Evolutionary conservation across 805 yeast species (phyloP).

Genomic region (Suhomyces kilbournensis): DNA sequence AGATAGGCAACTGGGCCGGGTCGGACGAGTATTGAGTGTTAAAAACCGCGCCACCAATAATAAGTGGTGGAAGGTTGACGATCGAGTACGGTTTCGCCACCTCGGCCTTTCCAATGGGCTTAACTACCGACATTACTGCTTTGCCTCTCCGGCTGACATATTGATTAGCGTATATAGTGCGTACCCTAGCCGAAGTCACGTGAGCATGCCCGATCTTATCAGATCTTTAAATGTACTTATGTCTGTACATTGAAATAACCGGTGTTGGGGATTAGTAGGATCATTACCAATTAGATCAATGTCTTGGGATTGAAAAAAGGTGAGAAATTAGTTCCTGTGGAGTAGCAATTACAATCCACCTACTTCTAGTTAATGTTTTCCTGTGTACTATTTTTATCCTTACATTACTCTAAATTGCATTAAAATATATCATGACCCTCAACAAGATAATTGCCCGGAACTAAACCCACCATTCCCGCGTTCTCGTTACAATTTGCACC

Average conservation of each 20-base stretch:
- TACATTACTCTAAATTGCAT: neutral
- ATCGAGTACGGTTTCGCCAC: conserved; percentile 23
- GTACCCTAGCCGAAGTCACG: neutral
- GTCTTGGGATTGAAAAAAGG: too few species aligned
- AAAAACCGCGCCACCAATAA: conserved; percentile 88
- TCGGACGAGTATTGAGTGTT: conserved; percentile 74
- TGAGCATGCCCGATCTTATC: neutral
- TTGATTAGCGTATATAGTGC: neutral
- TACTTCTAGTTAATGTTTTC: neutral
- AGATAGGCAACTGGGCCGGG: conserved; percentile 59
- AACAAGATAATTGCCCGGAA: conserved; percentile 41
- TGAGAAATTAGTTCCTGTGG: too few species aligned
- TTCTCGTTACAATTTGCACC: conserved; percentile 30
- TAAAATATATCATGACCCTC: conserved; percentile 24
- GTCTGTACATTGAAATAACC: too few species aligned
- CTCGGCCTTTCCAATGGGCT: conserved; percentile 17
- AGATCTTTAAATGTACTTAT: too few species aligned
- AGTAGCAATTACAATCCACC: too few species aligned
- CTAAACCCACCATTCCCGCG: conserved; percentile 38
- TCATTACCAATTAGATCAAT: too few species aligned
- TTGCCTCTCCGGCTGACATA: neutral
- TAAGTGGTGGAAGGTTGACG: conserved; percentile 49
- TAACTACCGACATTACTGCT: neutral
- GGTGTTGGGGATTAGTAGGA: too few species aligned
- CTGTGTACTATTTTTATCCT: neutral